phyloP scores from a whole-genome alignment of 106 monocot species.

The Dendrobium nobile region DNA sequence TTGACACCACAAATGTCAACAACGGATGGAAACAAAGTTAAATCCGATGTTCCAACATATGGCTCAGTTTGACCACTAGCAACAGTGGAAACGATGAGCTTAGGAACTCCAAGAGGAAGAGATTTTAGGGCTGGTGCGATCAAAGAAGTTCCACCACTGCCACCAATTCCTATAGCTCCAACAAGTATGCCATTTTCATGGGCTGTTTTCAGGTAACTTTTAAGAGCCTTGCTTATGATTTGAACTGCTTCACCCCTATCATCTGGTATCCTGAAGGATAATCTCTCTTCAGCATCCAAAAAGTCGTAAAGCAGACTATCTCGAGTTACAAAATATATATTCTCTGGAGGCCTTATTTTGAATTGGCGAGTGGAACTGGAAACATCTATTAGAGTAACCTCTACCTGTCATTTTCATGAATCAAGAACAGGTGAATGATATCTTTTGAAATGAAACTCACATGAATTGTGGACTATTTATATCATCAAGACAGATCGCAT shows the following conservation, averaged over 20 bases:
- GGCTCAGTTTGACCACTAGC: slow-evolving; percentile 83
- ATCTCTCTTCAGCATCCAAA: slow-evolving; percentile 13
- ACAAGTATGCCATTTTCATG: slow-evolving; percentile 34
- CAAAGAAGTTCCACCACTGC: slow-evolving; percentile 81
- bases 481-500: not conserved
- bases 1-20: slow-evolving; percentile 87
- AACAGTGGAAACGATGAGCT: slow-evolving; percentile 87
- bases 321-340: slow-evolving; percentile 36
- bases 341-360: slow-evolving; percentile 20
- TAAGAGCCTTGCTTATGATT: slow-evolving; percentile 59
- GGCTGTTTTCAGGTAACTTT: slow-evolving; percentile 37
- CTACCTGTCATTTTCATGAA: slow-evolving; percentile 39
- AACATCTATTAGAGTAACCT: slow-evolving; percentile 75
- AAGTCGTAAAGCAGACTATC: slow-evolving; percentile 47
- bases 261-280: slow-evolving; percentile 43
- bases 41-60: slow-evolving; percentile 77
- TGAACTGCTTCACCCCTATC: slow-evolving; percentile 76
- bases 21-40: slow-evolving; percentile 69
- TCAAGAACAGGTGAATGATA: slow-evolving; percentile 8
- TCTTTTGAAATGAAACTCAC: not conserved
- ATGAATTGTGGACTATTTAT: not conserved
- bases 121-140: slow-evolving; percentile 75
- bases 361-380: slow-evolving; percentile 57
- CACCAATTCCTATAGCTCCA: slow-evolving; percentile 77
- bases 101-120: slow-evolving; percentile 79